Evolutionary conservation across 2,329 filamentous ascomycete genomes (phyloP).

Genomic region (Alternaria infectoria): DNA sequence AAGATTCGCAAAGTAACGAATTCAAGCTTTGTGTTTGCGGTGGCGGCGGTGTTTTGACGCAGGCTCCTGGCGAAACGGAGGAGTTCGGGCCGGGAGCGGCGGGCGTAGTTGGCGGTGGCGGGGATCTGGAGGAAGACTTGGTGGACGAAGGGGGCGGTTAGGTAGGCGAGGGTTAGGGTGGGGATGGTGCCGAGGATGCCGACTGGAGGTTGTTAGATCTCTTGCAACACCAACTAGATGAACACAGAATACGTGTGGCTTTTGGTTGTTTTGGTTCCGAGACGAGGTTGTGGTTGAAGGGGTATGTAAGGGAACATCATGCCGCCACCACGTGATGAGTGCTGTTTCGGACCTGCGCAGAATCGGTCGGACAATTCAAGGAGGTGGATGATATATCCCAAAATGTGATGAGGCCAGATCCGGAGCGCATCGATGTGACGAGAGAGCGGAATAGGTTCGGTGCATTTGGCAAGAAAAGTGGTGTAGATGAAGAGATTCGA

Average conservation of each 20-base stretch:
- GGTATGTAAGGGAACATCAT: not conserved
- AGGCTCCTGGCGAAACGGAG: slow-evolving; percentile 29
- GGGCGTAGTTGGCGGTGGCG: slow-evolving; percentile 31
- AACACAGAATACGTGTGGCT: too few relatives aligned
- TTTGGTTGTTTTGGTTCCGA: not conserved
- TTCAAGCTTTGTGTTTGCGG: slow-evolving; percentile 39
- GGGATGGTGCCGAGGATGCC: slow-evolving; percentile 39
- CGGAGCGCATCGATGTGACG: not conserved
- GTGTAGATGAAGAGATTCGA: not conserved
- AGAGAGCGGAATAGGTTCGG: not conserved
- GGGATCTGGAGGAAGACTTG: slow-evolving; percentile 43
- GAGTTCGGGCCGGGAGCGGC: slow-evolving; percentile 32
- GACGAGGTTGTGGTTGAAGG: not conserved
- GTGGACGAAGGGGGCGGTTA: slow-evolving; percentile 47
- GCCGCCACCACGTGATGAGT: not conserved
- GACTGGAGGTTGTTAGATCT: slow-evolving; percentile 22
- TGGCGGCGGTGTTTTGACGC: slow-evolving; percentile 17
- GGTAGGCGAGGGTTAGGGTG: slow-evolving; percentile 39
- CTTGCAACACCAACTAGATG: too few relatives aligned
- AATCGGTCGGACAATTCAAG: not conserved
- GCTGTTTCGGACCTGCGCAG: not conserved
- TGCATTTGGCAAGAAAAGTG: not conserved
- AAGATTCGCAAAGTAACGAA: slow-evolving; percentile 46
- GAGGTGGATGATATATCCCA: not conserved
- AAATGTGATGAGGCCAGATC: not conserved